A percentile compares a stretch with the other conserved stretches of the same genome.
These are phyloP conservation scores for Teunomyces tritomae DNA, from an alignment of 805 yeast genomes.

Conservation along the genomic window DNA sequence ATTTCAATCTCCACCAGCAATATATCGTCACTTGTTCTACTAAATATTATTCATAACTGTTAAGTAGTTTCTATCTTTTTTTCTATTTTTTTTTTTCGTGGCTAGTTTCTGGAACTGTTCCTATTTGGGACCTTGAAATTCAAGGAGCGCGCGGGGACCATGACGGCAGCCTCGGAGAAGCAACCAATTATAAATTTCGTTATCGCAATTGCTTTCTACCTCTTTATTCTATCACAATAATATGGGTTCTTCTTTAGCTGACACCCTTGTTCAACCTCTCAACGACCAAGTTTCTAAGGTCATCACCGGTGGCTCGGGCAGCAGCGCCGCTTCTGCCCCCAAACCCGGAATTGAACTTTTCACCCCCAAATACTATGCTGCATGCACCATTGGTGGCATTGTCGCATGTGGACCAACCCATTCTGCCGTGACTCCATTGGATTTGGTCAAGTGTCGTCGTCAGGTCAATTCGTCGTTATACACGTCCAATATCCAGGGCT, in stretches of 20 bases:
- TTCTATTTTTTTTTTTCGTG: no score
- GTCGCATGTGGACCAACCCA: conserved; percentile 97
- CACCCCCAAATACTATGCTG: conserved; percentile 61
- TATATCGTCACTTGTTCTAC: no score
- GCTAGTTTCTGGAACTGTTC: not conserved
- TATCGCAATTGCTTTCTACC: not conserved
- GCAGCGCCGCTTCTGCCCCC: conserved; percentile 7
- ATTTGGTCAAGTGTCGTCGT: conserved; percentile 87
- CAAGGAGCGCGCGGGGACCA: not conserved
- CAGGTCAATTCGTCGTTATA: conserved; percentile 80
- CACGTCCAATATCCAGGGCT: conserved; percentile 77
- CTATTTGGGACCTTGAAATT: not conserved
- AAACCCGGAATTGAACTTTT: conserved; percentile 46
- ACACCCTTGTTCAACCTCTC: conserved; percentile 29
- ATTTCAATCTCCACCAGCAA: no score
- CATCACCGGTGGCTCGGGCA: conserved; percentile 5
- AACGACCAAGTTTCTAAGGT: conserved; percentile 22
- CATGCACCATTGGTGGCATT: conserved; percentile 77
- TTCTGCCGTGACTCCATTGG: conserved; percentile 88
- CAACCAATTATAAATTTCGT: not conserved
- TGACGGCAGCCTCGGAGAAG: not conserved
- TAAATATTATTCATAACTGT: no score
- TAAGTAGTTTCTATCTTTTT: no score
- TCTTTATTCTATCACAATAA: no score
- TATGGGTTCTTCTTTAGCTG: conserved; percentile 19